Percentiles rank a stretch among this genome's conserved stretches.
Conservation (phyloP, 2,329 filamentous ascomycete genomes). For the Balansia obtecta region DNA sequence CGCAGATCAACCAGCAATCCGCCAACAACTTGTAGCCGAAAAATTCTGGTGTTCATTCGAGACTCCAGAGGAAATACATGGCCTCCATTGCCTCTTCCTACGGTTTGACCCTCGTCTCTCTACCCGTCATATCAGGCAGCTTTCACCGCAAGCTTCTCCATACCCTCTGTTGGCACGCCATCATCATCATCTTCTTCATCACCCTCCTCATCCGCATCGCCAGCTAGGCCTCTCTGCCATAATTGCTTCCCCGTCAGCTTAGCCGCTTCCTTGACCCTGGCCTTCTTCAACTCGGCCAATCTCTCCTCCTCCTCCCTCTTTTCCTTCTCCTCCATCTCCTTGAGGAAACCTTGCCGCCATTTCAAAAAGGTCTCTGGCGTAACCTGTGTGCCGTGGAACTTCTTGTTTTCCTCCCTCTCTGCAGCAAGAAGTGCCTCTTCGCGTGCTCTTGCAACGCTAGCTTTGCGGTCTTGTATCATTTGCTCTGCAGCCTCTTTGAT, state of each 20-base stretch:
- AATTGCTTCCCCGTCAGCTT: constrained; percentile 62
- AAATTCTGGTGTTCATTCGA: not conserved
- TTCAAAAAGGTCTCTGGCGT: constrained; percentile 74
- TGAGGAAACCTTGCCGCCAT: constrained; percentile 68
- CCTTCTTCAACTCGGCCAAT: constrained; percentile 71
- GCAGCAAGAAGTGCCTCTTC: constrained; percentile 44
- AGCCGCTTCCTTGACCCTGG: constrained; percentile 60
- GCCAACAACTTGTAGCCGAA: not conserved
- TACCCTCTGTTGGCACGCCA: constrained; percentile 41
- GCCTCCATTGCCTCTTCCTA: constrained; percentile 7
- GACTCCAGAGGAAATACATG: constrained; percentile 4
- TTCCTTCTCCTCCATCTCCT: constrained; percentile 69
- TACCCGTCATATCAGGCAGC: constrained; percentile 19
- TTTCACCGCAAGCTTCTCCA: constrained; percentile 63
- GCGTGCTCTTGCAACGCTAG: constrained; percentile 43
- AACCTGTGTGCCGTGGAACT: constrained; percentile 85
- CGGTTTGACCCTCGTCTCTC: constrained; percentile 9
- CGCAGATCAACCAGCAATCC: not conserved
- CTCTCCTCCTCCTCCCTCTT: constrained; percentile 61
- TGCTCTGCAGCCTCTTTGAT: constrained; percentile 87
- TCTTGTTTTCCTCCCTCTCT: constrained; percentile 89
- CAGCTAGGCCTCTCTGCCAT: constrained; percentile 63
- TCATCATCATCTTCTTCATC: constrained; percentile 55
- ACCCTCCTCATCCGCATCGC: constrained; percentile 53
- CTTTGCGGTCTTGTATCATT: constrained; percentile 62